These are phyloP conservation scores for Arthrobotrys pseudoclavata DNA, from an alignment of 2,329 filamentous ascomycete species.

Conservation along the genomic window DNA sequence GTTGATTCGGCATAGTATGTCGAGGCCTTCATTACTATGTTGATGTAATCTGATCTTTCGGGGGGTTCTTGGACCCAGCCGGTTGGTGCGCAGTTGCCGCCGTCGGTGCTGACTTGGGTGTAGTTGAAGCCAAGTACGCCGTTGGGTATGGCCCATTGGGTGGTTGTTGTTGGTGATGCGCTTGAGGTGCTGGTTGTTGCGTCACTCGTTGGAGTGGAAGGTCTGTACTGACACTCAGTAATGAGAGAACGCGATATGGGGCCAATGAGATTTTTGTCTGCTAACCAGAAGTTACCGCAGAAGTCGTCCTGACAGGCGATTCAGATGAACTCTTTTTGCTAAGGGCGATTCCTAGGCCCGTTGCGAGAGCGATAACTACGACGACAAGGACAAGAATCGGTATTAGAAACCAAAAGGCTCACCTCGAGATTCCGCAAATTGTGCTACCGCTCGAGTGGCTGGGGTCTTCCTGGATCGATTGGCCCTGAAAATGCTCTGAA, in stretches of 20 bases:
- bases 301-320: neutral
- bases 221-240: neutral
- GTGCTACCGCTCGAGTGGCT: neutral
- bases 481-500: neutral
- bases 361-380: neutral
- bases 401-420: neutral
- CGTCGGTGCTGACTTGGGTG: neutral
- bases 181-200: neutral
- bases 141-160: neutral
- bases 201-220: neutral
- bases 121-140: neutral
- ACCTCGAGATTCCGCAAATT: neutral
- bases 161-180: neutral
- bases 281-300: neutral
- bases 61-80: neutral
- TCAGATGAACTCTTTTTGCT: neutral
- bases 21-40: neutral
- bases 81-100: neutral
- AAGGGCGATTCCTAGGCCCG: neutral
- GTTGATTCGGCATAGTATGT: neutral
- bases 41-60: neutral
- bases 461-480: neutral
- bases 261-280: too few relatives aligned
- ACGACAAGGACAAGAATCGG: neutral
- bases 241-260: neutral